phyloP scores from a whole-genome alignment of 2,329 filamentous ascomycete genomes.

The Sporothrix euskadiensis region DNA sequence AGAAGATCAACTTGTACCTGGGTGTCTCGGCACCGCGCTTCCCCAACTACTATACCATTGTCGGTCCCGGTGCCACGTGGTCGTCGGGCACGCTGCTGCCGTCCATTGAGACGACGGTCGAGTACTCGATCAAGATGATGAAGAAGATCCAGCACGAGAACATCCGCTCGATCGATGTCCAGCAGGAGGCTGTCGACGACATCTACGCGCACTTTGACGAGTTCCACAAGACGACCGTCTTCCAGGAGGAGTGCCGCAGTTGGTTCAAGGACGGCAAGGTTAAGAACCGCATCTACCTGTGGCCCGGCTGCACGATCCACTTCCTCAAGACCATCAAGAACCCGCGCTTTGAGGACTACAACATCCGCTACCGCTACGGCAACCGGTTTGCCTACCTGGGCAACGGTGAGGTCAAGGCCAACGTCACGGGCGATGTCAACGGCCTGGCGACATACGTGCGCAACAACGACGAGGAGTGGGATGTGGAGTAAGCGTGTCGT shows the following conservation, averaged over 20 bases:
- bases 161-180: slow-evolving; percentile 48
- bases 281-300: slow-evolving; percentile 41
- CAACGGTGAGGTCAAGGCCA: slow-evolving; percentile 49
- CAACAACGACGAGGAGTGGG: slow-evolving; percentile 48
- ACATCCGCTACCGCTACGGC: slow-evolving; percentile 31
- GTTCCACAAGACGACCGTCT: slow-evolving; percentile 50
- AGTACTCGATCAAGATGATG: slow-evolving; percentile 44
- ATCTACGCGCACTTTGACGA: slow-evolving; percentile 50
- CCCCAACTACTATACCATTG: slow-evolving; percentile 32
- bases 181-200: slow-evolving; percentile 50
- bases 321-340: slow-evolving; percentile 32
- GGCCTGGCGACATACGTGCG: slow-evolving; percentile 49
- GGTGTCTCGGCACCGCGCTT: slow-evolving; percentile 31
- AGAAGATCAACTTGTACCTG: slow-evolving; percentile 34
- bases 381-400: slow-evolving; percentile 45
- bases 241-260: slow-evolving; percentile 36
- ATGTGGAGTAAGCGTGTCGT: slow-evolving; percentile 41
- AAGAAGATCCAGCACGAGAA: slow-evolving; percentile 50
- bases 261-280: slow-evolving; percentile 36
- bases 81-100: slow-evolving; percentile 29
- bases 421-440: slow-evolving; percentile 42
- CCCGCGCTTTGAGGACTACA: slow-evolving; percentile 31
- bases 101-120: slow-evolving; percentile 31
- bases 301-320: slow-evolving; percentile 31
- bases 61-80: slow-evolving; percentile 29